Base-by-base conservation (phyloP, 805 yeast species). In the Suhomyces sp. region DNA sequence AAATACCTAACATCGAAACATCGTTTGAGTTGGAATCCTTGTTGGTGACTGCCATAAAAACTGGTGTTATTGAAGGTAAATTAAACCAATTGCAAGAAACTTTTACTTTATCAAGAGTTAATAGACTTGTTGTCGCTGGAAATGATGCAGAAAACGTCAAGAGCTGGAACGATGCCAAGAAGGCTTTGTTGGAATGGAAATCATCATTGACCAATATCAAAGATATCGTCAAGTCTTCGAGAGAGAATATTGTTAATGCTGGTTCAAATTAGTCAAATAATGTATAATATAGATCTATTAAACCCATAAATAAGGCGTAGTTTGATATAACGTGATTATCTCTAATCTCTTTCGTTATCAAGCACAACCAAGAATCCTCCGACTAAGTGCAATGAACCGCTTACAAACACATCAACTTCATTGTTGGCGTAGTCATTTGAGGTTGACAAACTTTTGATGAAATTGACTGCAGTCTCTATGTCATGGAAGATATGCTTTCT, bases 341-440 rank as follows among this genome's bases (percentile, higher is more conserved):
- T 40, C 52, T 60, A 67, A 47, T 67, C 68, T 50, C 55, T 67
- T 45, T 69, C 68, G 22, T 68, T 67, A 50, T 93, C 97, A 43
- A 90, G 71, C 5, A 92, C 97, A 2, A 90, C 91, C 37, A 94
- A 70, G 52, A 94, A 80, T 0, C 98, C 99, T 15, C 99, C 99
- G 9, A 94, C 96, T 52, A 96, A 74, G 66, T 93, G 97, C 57
- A 94, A 75, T 4, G 97, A 91, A 0, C 99, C 99, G 53, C 96
- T 87, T 0, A 91, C 97, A 71, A 91, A 87, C 1, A 90, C 96
- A 56, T 90, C 91, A 20, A 83, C 69, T 24, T 57, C 61, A 17
- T 39, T 33, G 22, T 49, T 43, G 25, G 57, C 48, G 22, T 54
- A 59, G 15, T 76, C 76, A 40, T 37, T 50, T 6, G 59, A 46